Percentiles rank a stretch among this genome's conserved stretches.
These are phyloP conservation scores for Mucor racemosus DNA, from an alignment of 371 early-diverging fungal genomes.

Conservation along the genomic window DNA sequence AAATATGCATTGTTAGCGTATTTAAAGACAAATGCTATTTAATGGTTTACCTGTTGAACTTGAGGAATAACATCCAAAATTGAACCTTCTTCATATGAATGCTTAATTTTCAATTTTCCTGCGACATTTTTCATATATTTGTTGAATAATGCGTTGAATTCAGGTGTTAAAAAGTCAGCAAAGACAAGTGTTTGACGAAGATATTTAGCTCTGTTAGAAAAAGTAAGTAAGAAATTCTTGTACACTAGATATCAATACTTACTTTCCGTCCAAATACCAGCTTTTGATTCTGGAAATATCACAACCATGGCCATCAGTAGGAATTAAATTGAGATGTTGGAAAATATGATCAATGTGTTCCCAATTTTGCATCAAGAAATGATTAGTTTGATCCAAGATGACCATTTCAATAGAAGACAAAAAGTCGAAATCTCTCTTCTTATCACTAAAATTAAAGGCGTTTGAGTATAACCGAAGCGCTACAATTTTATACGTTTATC, in stretches of 20 bases:
- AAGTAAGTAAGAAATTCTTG: not conserved
- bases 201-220: conserved; percentile 66
- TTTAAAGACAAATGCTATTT: not conserved
- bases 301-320: conserved; percentile 86
- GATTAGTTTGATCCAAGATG: conserved; percentile 86
- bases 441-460: conserved; percentile 57
- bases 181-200: conserved; percentile 88
- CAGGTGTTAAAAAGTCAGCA: conserved; percentile 83
- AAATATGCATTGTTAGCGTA: not conserved
- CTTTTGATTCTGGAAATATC: conserved; percentile 92
- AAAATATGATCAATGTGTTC: conserved; percentile 91
- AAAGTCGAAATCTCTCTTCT: conserved; percentile 90
- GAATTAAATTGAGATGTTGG: conserved; percentile 82
- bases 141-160: conserved; percentile 85
- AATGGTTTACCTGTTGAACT: conserved; percentile 69
- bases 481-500: not conserved
- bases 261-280: conserved; percentile 86
- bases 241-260: conserved; percentile 8
- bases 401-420: conserved; percentile 91
- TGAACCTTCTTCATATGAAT: conserved; percentile 63
- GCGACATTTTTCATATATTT: conserved; percentile 75
- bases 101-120: conserved; percentile 78
- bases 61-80: conserved; percentile 80
- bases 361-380: conserved; percentile 97
- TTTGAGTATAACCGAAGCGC: not conserved